Base-by-base conservation (phyloP, 1,284 basidiomycete genomes). In the Wallemia mellicola region DNA sequence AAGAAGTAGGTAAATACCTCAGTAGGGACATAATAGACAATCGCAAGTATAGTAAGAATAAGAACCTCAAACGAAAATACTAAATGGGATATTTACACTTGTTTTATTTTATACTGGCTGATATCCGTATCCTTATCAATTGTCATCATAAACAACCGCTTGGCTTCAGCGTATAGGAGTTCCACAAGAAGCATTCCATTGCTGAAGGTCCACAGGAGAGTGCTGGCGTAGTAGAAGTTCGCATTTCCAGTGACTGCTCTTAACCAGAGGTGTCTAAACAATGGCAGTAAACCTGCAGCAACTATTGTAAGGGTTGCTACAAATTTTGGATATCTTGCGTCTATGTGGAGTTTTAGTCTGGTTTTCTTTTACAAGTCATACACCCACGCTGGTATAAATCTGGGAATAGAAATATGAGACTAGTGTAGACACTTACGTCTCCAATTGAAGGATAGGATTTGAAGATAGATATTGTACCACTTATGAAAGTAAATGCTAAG, bases 181-280 rank as follows among this genome's bases (percentile, higher is more conserved):
- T 94, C 89, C 2, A 88, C 74, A 30, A 92, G 66, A 2, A 81
- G 81, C n/a, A 82, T 77, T 0, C 85, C 86, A 59, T 87, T 82
- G 7, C 83, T 84, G 64, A 88, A 76, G 0, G 85, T 88, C 70
- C 91, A 91, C 2, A 98, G 91, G 64, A 96, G 74, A 1, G 87
- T 95, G 2, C 83, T 82, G 0, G 92, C 92, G 67, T 95, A 98
- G 73, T 87, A 96, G 71, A 98, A 99, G 69, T 98, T 98, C 55
- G 92, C 89, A 67, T 98, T 98, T 1, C 89, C 92, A 2, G 88
- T 86, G 0, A 89, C 91, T 58, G 88, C 83, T 7, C 75, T 74
- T 2, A 96, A 76, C 92, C 94, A 98, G 2, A 96, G 74, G 62
- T 87, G 78, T 66, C 94, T 80, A 69, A 98, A 91, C 19, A 94